Evolutionary conservation across 306 rosid species (phyloP).

Genomic region (Medicago arabica): DNA sequence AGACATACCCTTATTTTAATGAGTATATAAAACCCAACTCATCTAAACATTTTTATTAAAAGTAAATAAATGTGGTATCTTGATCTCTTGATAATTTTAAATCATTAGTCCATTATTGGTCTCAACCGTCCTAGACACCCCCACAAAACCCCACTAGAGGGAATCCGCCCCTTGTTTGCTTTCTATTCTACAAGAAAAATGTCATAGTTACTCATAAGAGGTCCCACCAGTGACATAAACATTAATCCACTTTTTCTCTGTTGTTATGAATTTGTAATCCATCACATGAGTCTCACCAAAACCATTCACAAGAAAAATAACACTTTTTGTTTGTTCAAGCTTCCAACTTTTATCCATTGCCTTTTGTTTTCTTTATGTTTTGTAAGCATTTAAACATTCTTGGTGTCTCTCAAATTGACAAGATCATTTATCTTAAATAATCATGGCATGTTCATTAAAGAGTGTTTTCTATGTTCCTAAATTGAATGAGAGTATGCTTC

Average conservation of each 20-base stretch:
- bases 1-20: no score
- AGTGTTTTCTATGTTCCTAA: conserved; percentile 51
- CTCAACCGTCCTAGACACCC: no score
- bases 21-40: no score
- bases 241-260: no score
- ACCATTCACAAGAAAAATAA: conserved; percentile 27
- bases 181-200: no score
- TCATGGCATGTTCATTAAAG: conserved; percentile 55
- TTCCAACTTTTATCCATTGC: conserved; percentile 29
- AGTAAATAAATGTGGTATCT: no score
- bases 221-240: no score
- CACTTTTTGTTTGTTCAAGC: conserved; percentile 27
- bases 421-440: conserved; percentile 26
- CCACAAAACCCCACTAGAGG: not conserved
- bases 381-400: conserved; percentile 18
- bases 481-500: conserved; percentile 44
- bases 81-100: no score
- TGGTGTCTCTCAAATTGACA: not conserved
- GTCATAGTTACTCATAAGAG: not conserved
- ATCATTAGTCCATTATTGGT: no score
- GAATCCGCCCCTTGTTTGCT: not conserved
- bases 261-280: no score
- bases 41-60: no score
- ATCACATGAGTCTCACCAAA: no score
- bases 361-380: conserved; percentile 18